phyloP scores from a whole-genome alignment of 257 asterid genomes.

The Primulina tabacum region DNA sequence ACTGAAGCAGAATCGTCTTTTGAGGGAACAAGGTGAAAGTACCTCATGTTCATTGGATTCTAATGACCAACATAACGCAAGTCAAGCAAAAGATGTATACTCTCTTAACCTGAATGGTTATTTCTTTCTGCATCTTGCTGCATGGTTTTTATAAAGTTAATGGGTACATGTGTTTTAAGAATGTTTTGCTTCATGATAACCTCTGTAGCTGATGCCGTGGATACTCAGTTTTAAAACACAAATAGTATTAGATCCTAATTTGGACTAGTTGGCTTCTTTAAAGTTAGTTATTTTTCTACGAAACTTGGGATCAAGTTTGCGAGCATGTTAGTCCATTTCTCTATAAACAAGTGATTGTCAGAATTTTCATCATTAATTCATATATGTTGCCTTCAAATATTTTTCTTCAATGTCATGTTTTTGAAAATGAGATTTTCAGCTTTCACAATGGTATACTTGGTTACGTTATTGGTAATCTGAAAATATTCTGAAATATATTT shows the following conservation, averaged over 20 bases:
- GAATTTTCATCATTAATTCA: neutral
- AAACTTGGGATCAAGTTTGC: neutral
- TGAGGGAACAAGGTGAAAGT: constrained; percentile 61
- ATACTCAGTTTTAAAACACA: constrained; percentile 10
- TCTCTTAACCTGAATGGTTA: constrained; percentile 21
- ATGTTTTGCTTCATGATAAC: constrained; percentile 10
- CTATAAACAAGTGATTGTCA: neutral
- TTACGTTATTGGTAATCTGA: neutral
- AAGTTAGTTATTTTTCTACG: neutral
- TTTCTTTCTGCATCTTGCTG: constrained; percentile 18
- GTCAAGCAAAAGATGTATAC: constrained; percentile 64
- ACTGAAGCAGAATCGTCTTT: constrained; percentile 81
- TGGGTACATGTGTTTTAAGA: constrained; percentile 8
- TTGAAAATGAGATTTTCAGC: neutral
- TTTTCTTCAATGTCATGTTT: neutral
- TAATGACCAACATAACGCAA: constrained; percentile 44
- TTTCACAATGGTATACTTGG: neutral
- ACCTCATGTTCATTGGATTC: constrained; percentile 44
- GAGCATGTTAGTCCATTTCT: neutral
- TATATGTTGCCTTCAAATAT: neutral
- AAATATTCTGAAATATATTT: neutral
- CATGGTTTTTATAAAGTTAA: constrained; percentile 16
- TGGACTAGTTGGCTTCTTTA: constrained; percentile 10
- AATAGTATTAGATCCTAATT: neutral
- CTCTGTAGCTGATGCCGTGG: constrained; percentile 3